These are phyloP conservation scores for Williopsis jadinii DNA, from an alignment of 1,139 yeast genomes.

Conservation along the genomic window DNA sequence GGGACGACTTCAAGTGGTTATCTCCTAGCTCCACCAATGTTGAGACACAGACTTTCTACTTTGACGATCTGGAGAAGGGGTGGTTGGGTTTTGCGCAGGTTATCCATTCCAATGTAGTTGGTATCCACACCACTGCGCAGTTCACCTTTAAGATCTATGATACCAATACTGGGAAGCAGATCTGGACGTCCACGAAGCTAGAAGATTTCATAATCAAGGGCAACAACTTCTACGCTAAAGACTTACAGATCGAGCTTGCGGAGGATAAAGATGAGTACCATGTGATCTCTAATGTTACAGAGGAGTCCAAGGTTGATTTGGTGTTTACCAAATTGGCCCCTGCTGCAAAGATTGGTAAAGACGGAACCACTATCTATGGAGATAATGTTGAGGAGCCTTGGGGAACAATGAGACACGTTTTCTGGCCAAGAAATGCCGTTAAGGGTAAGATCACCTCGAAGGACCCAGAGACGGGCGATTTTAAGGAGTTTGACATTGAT, in stretches of 20 bases:
- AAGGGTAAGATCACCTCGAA: slow-evolving; percentile 48
- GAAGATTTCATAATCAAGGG: slow-evolving; percentile 76
- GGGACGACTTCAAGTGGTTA: slow-evolving; percentile 67
- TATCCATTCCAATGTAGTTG: slow-evolving; percentile 87
- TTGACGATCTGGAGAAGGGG: slow-evolving; percentile 55
- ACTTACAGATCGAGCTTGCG: slow-evolving; percentile 54
- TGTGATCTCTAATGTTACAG: slow-evolving; percentile 59
- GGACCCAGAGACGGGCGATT: slow-evolving; percentile 17
- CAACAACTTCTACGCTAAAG: slow-evolving; percentile 72
- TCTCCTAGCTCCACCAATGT: slow-evolving; percentile 80
- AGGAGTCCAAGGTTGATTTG: slow-evolving; percentile 69
- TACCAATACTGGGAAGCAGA: slow-evolving; percentile 10
- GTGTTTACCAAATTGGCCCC: slow-evolving; percentile 55
- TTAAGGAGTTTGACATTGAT: slow-evolving; percentile 29
- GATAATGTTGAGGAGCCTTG: slow-evolving; percentile 78
- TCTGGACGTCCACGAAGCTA: slow-evolving; percentile 61
- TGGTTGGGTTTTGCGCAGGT: slow-evolving; percentile 86
- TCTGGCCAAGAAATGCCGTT: slow-evolving; percentile 87
- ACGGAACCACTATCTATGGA: slow-evolving; percentile 83
- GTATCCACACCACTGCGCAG: slow-evolving; percentile 88
- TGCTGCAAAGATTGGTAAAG: slow-evolving; percentile 85
- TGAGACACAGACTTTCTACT: slow-evolving; percentile 91
- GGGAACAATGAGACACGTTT: slow-evolving; percentile 94
- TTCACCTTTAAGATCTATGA: slow-evolving; percentile 54
- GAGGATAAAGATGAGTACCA: slow-evolving; percentile 50